Conservation (phyloP, 345 rosid genomes). For the Euphorbia tirucalli region DNA sequence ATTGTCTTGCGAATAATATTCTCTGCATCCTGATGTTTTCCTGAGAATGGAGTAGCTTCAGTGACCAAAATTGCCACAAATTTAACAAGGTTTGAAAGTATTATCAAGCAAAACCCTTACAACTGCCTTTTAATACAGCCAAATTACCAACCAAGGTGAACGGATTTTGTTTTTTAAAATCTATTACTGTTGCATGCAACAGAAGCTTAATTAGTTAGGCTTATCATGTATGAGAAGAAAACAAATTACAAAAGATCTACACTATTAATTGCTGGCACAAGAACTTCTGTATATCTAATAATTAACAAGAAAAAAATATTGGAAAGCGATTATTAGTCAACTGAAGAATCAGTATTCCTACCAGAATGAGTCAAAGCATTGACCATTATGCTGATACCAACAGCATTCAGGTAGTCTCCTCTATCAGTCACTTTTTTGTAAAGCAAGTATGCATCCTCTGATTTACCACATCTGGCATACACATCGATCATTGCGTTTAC, state of each 20-base stretch:
- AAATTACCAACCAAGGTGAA: conserved; percentile 3
- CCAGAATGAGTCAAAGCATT: conserved; percentile 64
- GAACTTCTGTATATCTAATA: not conserved
- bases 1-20: conserved; percentile 41
- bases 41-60: conserved; percentile 34
- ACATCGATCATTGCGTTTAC: conserved; percentile 64
- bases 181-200: not conserved
- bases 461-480: conserved; percentile 58
- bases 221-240: too few relatives aligned
- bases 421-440: conserved; percentile 46
- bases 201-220: not conserved
- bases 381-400: conserved; percentile 64
- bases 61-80: conserved; percentile 5
- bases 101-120: not conserved
- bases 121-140: not conserved
- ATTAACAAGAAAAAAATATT: not conserved
- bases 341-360: conserved; percentile 27
- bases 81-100: conserved; percentile 10
- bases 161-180: not conserved
- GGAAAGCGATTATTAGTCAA: not conserved
- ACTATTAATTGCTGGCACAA: not conserved
- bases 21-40: conserved; percentile 70
- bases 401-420: conserved; percentile 47
- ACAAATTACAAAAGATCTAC: not conserved
- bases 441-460: conserved; percentile 53